Conservation (phyloP, 176 grass and related monocot species). For the Triticum urartu region DNA sequence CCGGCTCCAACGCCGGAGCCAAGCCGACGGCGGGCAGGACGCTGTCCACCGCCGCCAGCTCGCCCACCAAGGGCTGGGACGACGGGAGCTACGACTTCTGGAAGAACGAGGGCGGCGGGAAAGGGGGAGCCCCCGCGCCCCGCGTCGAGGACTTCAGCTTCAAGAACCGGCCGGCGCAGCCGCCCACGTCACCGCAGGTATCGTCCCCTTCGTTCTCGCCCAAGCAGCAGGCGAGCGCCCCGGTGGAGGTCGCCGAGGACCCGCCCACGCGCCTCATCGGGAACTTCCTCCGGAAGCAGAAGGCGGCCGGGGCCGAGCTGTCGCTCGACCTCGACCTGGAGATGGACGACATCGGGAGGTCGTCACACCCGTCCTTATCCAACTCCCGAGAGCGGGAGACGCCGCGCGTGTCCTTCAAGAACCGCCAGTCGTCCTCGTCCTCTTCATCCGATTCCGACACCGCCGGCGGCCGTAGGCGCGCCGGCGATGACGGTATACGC, state of each 20-base stretch:
- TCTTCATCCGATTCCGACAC: constrained; percentile 35
- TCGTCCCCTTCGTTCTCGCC: constrained; percentile 32
- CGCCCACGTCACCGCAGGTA: not conserved
- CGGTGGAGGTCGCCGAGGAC: constrained; percentile 39
- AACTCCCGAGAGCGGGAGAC: constrained; percentile 62
- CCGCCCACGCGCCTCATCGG: constrained; percentile 81
- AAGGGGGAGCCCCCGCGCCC: not conserved
- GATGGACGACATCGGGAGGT: constrained; percentile 67
- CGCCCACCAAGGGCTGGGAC: constrained; percentile 53
- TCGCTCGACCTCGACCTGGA: constrained; percentile 72
- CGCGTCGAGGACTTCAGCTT: constrained; percentile 55
- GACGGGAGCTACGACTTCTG: constrained; percentile 58
- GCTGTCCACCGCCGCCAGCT: not conserved
- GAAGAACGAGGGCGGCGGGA: constrained; percentile 13
- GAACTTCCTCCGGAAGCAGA: constrained; percentile 71
- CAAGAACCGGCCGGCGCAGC: constrained; percentile 33
- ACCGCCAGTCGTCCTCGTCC: not conserved
- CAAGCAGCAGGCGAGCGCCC: not conserved
- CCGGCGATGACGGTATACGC: constrained; percentile 21
- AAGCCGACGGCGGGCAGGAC: not conserved
- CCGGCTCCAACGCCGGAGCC: not conserved
- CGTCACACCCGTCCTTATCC: constrained; percentile 34
- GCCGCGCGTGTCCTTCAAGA: constrained; percentile 56
- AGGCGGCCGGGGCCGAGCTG: constrained; percentile 50
- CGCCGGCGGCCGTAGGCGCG: constrained; percentile 13